Conservation (phyloP, 2,329 filamentous ascomycete species). For the Diplodia seriata region DNA sequence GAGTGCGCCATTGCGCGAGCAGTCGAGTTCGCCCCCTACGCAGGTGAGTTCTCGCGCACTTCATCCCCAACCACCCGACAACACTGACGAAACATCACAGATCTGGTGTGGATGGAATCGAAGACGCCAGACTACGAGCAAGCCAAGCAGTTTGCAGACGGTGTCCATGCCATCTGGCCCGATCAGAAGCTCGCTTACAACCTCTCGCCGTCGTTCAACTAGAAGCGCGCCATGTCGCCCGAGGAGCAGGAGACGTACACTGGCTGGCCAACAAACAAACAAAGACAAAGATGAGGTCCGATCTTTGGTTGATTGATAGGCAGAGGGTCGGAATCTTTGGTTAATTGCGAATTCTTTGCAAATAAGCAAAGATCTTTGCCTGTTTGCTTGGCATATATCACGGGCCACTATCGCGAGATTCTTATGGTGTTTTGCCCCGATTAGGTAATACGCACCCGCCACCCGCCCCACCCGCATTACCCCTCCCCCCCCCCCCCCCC, state of each 20-base stretch:
- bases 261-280: no score
- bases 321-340: accelerated
- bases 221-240: slow-evolving; percentile 94
- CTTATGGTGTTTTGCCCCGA: no score
- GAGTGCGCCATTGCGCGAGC: slow-evolving; percentile 90
- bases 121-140: slow-evolving; percentile 91
- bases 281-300: no score
- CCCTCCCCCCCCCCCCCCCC: no score
- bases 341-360: no score
- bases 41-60: not conserved
- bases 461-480: no score
- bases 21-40: slow-evolving; percentile 88
- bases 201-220: slow-evolving; percentile 98
- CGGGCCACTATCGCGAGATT: no score
- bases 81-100: slow-evolving; percentile 51
- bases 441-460: no score
- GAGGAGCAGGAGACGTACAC: slow-evolving; percentile 96
- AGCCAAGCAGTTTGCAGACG: slow-evolving; percentile 89
- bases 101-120: slow-evolving; percentile 99
- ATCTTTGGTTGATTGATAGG: no score
- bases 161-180: slow-evolving; percentile 92
- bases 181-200: slow-evolving; percentile 99
- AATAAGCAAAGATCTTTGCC: no score
- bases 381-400: no score
- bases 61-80: not conserved